phyloP scores from a whole-genome alignment of 139 green algal species.

The Asterochloris erici region DNA sequence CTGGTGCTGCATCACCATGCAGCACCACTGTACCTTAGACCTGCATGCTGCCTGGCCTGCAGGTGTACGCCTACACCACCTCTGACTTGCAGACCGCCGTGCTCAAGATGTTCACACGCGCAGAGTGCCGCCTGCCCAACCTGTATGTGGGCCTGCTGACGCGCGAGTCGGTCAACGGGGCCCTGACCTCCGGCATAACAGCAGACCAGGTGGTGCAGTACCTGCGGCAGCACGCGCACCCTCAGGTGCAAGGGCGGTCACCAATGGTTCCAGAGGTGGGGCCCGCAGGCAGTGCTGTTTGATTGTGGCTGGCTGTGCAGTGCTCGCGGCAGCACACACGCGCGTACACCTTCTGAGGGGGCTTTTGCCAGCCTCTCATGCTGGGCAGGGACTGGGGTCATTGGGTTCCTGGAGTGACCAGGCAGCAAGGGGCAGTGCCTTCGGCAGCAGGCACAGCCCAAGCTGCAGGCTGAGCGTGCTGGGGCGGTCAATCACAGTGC shows the following conservation, averaged over 20 bases:
- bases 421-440: background rate
- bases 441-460: background rate
- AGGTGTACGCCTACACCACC: conserved; percentile 85
- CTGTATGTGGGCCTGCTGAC: conserved; percentile 84
- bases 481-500: too few relatives aligned
- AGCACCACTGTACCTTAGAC: background rate
- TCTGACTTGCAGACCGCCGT: conserved; percentile 62
- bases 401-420: background rate
- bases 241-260: conserved; percentile 27
- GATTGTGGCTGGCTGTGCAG: background rate
- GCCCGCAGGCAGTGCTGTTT: too few relatives aligned
- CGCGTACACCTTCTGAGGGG: background rate
- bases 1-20: too few relatives aligned
- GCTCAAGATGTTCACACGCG: conserved; percentile 68
- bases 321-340: background rate
- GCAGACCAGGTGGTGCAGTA: conserved; percentile 67
- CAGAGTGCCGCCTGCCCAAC: conserved; percentile 85
- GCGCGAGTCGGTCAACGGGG: conserved; percentile 58
- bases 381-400: background rate
- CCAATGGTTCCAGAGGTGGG: conserved; percentile 66
- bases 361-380: background rate
- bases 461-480: too few relatives aligned
- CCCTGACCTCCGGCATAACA: conserved; percentile 59
- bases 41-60: background rate
- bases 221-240: conserved; percentile 70